Base-by-base conservation (phyloP, 2,329 filamentous ascomycete species). In the Penicillium occitanis region DNA sequence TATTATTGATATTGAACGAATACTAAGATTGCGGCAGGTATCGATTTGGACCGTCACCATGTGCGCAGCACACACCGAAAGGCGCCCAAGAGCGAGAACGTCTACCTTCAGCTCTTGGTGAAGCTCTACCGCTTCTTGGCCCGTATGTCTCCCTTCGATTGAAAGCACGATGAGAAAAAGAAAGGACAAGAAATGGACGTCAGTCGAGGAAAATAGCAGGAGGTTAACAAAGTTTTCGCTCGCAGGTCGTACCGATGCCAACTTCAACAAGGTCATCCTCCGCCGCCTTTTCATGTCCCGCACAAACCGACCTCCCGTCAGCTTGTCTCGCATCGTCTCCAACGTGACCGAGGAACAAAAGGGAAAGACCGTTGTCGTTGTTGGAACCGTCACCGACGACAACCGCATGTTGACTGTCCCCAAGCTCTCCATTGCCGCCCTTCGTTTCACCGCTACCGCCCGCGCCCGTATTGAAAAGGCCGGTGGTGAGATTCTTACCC, bases 221-320 rank as follows among this genome's bases (percentile, higher is more conserved):
- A 44, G 7, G 22, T 61, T 64, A 50, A 67, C 63, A 57, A 28
- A 14, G 4, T 30, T 22, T 61, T 51, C 50, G 37, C 51, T 64
- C 57, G 63, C 76, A 96, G 92, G 93, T 85, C 93, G 95, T 80
- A 99, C 95, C 81, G 95, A 98, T 83, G 88, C 92, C 73, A 88
- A 88, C 85, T 99, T 99, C 91, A 99, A 99, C 91, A 96, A 97
- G 88, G 91, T 95, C 78, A 89, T 99, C 80, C 91, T 99, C 78
- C 93, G 94, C 82, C 92, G 95, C 79, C 91, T 99, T 70, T 97
- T 97, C 81, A 97, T 95, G 92, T 97, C 93, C 82, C 92, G 93
- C 84, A 97, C 96, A 85, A 98, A 98, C 91, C 91, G 93, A 76
- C 92, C 92, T 69, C 93, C 95, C 71, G 90, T 99, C 78, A 97